These are phyloP conservation scores for Amanita phalloides DNA, from an alignment of 768 basidiomycete species.

Conservation along the genomic window DNA sequence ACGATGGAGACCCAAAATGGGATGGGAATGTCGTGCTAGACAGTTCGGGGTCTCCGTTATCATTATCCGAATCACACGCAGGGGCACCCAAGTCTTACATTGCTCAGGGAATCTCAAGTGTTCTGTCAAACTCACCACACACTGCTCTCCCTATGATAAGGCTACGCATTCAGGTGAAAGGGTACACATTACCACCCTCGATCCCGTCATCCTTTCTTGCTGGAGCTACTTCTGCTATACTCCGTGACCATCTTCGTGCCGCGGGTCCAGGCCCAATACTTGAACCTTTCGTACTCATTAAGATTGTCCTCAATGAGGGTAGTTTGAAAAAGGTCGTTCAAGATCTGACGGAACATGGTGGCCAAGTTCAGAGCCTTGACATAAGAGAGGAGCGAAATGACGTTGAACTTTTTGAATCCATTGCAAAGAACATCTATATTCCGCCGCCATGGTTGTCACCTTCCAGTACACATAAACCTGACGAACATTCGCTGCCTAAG, in stretches of 20 bases:
- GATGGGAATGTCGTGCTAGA: slow-evolving; percentile 69
- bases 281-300: slow-evolving; percentile 69
- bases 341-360: slow-evolving; percentile 75
- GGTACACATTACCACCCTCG: slow-evolving; percentile 30
- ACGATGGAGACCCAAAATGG: slow-evolving; percentile 65
- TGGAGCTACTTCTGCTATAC: slow-evolving; percentile 52
- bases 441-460: slow-evolving; percentile 74
- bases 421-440: slow-evolving; percentile 59
- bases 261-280: slow-evolving; percentile 65
- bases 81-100: slow-evolving; percentile 41
- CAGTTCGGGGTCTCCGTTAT: slow-evolving; percentile 36
- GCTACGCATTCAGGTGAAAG: slow-evolving; percentile 43
- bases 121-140: slow-evolving; percentile 71
- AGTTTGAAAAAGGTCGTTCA: slow-evolving; percentile 69
- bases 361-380: slow-evolving; percentile 66
- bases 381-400: slow-evolving; percentile 26
- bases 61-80: slow-evolving; percentile 37
- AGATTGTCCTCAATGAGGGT: slow-evolving; percentile 55
- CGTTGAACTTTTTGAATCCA: slow-evolving; percentile 32
- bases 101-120: slow-evolving; percentile 57
- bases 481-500: slow-evolving; percentile 20
- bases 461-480: slow-evolving; percentile 23
- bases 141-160: slow-evolving; percentile 63
- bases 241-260: slow-evolving; percentile 49
- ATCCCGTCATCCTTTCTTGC: slow-evolving; percentile 42